A percentile compares a stretch with the other conserved stretches of the same genome.
Evolutionary conservation across 495 filamentous ascomycete species (phyloP).

Genomic region (Cercophora scortea): DNA sequence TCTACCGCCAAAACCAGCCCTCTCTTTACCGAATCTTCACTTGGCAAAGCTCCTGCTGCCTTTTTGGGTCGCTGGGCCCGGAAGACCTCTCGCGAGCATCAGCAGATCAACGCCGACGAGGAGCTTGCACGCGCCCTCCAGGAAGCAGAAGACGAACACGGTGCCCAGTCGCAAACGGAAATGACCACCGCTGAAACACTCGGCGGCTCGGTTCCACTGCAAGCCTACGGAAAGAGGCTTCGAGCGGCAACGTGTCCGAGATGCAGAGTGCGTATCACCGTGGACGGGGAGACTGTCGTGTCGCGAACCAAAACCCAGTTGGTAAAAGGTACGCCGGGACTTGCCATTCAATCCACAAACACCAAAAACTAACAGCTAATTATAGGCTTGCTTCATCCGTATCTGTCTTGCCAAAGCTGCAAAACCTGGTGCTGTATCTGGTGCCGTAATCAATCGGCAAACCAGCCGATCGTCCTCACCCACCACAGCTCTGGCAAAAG

Average conservation of each 20-base stretch:
- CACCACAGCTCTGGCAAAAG: background rate
- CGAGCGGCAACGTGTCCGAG: background rate
- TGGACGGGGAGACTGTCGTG: background rate
- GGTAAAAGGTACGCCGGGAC: background rate
- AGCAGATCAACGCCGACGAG: background rate
- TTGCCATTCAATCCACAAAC: too few relatives aligned
- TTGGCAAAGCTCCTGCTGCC: too few relatives aligned
- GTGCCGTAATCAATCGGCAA: background rate
- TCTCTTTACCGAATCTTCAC: too few relatives aligned
- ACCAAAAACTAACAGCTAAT: background rate
- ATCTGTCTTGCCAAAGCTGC: constrained; percentile 7
- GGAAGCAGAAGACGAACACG: background rate
- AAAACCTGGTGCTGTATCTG: constrained; percentile 1
- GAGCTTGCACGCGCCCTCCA: background rate
- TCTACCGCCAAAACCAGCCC: too few relatives aligned
- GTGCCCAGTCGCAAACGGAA: too few relatives aligned
- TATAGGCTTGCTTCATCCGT: constrained; percentile 4
- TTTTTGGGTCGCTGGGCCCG: too few relatives aligned
- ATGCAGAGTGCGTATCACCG: background rate
- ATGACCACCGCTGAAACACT: background rate
- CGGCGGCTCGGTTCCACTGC: background rate
- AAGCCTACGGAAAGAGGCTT: background rate
- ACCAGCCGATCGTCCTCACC: background rate
- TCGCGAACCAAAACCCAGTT: constrained; percentile 4
- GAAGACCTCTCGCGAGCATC: too few relatives aligned